Conservation (phyloP, 2,329 filamentous ascomycete species). For the Cytospora chrysosperma region DNA sequence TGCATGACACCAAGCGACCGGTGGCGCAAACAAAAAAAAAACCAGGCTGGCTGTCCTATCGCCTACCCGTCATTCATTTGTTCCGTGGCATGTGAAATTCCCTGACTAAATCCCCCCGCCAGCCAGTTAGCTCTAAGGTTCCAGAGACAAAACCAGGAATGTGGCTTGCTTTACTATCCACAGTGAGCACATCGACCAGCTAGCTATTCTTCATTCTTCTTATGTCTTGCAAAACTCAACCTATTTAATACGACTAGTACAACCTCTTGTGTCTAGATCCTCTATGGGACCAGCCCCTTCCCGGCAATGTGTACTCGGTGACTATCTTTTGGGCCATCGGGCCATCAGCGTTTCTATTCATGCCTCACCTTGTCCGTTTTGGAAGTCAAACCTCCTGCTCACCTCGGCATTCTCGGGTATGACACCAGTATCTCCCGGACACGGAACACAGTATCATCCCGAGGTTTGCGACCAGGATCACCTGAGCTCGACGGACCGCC, state of each 20-base stretch:
- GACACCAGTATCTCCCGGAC: neutral
- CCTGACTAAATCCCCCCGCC: neutral
- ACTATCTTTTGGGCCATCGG: neutral
- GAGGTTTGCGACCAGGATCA: neutral
- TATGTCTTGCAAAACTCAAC: neutral
- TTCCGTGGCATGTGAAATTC: constrained; percentile 3
- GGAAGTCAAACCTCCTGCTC: too few species aligned
- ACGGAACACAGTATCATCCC: neutral
- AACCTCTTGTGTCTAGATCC: neutral
- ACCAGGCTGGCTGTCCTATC: neutral
- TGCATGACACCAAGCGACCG: neutral
- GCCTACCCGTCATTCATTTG: constrained; percentile 9
- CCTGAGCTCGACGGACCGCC: neutral
- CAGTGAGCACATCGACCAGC: neutral
- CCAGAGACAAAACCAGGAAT: neutral
- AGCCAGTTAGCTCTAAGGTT: neutral
- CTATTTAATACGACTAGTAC: neutral
- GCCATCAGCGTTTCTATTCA: neutral
- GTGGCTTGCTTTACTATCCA: neutral
- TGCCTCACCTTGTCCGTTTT: neutral
- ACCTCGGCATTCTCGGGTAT: neutral
- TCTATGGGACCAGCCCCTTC: neutral
- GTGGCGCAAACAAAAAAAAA: neutral
- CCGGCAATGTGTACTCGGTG: neutral
- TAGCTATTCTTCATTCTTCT: neutral